A percentile compares a stretch with the other conserved stretches of the same genome.
These are phyloP conservation scores for Dendryphion nanum DNA, from an alignment of 2,329 filamentous ascomycete species.

Conservation along the genomic window DNA sequence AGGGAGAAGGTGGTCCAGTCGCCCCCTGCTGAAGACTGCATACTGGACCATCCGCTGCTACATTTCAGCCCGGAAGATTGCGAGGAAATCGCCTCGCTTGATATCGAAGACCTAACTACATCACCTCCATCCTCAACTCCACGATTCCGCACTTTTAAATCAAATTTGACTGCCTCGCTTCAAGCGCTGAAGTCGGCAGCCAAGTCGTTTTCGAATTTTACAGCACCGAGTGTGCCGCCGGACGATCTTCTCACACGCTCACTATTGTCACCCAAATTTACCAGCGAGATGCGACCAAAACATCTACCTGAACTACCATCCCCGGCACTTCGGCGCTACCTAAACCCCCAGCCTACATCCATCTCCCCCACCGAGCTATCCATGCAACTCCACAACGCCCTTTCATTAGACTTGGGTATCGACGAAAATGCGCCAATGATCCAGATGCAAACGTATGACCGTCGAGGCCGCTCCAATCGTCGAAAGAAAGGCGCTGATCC, in stretches of 20 bases:
- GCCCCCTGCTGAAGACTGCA: slow-evolving; percentile 53
- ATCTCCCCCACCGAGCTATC: slow-evolving; percentile 38
- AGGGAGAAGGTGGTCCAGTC: slow-evolving; percentile 49
- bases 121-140: slow-evolving; percentile 24
- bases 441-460: slow-evolving; percentile 62
- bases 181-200: slow-evolving; percentile 61
- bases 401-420: slow-evolving; percentile 33
- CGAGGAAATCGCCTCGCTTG: slow-evolving; percentile 30
- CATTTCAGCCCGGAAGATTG: slow-evolving; percentile 37
- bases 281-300: slow-evolving; percentile 60
- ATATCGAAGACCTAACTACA: slow-evolving; percentile 22
- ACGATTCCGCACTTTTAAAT: slow-evolving; percentile 56
- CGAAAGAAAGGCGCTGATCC: slow-evolving; percentile 33
- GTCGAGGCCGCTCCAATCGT: slow-evolving; percentile 30
- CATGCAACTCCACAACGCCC: slow-evolving; percentile 39
- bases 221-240: slow-evolving; percentile 51
- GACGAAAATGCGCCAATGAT: slow-evolving; percentile 54
- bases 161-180: slow-evolving; percentile 62
- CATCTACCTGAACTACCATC: slow-evolving; percentile 54
- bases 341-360: slow-evolving; percentile 54
- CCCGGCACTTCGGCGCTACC: slow-evolving; percentile 58
- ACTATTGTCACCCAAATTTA: slow-evolving; percentile 57
- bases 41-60: slow-evolving; percentile 57
- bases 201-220: slow-evolving; percentile 60
- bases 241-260: slow-evolving; percentile 62